Evolutionary conservation across 1,284 basidiomycete species (phyloP), one percentile per base, ranked within the genome.

Genomic region (Apiotrichum gracile): DNA sequence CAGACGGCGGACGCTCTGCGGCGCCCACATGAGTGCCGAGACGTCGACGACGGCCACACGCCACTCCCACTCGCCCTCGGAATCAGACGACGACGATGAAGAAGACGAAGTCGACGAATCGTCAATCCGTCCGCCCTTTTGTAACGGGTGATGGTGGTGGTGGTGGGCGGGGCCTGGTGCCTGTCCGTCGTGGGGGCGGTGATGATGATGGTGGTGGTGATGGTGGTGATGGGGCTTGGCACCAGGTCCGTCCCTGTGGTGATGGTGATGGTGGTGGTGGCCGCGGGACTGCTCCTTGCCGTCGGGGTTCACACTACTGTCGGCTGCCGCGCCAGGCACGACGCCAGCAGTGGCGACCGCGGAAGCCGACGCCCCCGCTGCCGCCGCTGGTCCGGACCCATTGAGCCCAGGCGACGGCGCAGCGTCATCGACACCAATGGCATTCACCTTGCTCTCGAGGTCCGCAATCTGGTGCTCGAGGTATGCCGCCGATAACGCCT

Each of bases 11-110:
- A 94, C 80, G 54, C 85, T 83, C 52, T 85, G 83, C 17, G 91
- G 78, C 0, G 86, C 86, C 73, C 92, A 86, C 40, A 96, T 81
- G 50, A 94, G 80, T 8, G 91, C 87, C 62, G 87, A 91, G 0
- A 87, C 87, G 68, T 94, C 91, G 37, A 92, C 81, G 27, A 92
- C 82, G 25, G 91, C 77, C 22, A 57, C 45, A 41, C 53, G 52
- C 58, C 58, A 60, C 22, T 51, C 49, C 33, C 38, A 37, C 29
- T 52, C 47, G 17, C 21, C 39, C 10, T 45, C 49, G 21, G 45
- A 38, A 29, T 50, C 53, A 8, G 29, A 21, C 13, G 47, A 40
- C 4, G 52, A 44, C 24, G 46, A 48, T 4, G 33, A 37, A 4
- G 35, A 25, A 2, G 26, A 34, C 9, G 43, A 45, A n/a, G 27